Percentiles rank a stretch among this genome's conserved stretches.
These are phyloP conservation scores for Murraya koenigii DNA, from an alignment of 345 rosid genomes.

Conservation along the genomic window DNA sequence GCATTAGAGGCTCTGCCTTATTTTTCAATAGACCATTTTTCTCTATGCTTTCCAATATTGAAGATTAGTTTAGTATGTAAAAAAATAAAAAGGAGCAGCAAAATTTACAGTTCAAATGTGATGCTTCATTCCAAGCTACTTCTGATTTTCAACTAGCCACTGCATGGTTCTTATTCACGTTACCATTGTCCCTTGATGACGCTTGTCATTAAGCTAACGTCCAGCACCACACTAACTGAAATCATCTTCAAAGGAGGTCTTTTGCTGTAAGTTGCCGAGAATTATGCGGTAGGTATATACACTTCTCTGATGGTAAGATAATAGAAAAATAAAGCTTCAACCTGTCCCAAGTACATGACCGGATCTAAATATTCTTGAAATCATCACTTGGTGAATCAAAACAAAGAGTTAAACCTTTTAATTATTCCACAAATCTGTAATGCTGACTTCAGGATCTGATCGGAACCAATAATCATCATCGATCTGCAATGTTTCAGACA, in stretches of 20 bases:
- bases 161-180: neutral
- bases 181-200: neutral
- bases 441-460: conserved; percentile 49
- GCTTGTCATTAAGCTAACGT: neutral
- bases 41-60: neutral
- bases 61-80: neutral
- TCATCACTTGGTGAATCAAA: neutral
- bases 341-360: neutral
- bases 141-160: neutral
- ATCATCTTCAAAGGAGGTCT: neutral
- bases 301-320: neutral
- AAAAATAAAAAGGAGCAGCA: neutral
- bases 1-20: no score
- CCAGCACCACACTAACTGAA: neutral
- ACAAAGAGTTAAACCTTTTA: neutral
- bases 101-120: conserved; percentile 7
- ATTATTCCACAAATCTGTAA: conserved; percentile 56
- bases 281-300: neutral
- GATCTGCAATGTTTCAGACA: conserved; percentile 32
- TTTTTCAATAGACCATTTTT: no score
- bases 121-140: neutral
- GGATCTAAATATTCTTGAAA: neutral
- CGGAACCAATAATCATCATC: conserved; percentile 72
- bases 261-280: neutral
- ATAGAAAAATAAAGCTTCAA: neutral